phyloP scores from a whole-genome alignment of 495 filamentous ascomycete species.

The Chaetomium tenue region DNA sequence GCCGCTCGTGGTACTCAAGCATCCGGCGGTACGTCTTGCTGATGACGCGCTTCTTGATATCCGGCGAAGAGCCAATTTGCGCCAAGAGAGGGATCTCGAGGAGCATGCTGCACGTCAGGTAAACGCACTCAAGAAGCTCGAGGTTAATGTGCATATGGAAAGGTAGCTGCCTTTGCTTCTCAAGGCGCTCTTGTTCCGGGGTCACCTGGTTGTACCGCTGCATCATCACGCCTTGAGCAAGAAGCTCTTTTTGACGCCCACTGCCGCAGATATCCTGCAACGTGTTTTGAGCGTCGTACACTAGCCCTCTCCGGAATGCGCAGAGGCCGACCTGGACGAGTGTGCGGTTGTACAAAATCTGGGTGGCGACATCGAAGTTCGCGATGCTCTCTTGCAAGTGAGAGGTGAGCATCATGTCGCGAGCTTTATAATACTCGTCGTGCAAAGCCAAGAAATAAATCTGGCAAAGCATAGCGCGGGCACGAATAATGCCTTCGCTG shows the following conservation, averaged over 20 bases:
- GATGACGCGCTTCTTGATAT: slow-evolving; percentile 96
- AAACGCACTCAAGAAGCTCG: slow-evolving; percentile 95
- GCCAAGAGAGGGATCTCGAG: slow-evolving; percentile 96
- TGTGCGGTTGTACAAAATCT: slow-evolving; percentile 98
- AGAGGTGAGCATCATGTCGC: slow-evolving; percentile 99
- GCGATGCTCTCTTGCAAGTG: slow-evolving; percentile 93
- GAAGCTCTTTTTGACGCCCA: slow-evolving; percentile 93
- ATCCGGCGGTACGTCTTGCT: slow-evolving; percentile 99
- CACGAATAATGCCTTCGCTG: slow-evolving; percentile 92
- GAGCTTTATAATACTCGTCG: slow-evolving; percentile 93
- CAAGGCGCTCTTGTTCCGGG: slow-evolving; percentile 94
- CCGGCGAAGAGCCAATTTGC: slow-evolving; percentile 91
- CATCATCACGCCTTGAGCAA: slow-evolving; percentile 96
- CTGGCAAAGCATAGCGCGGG: slow-evolving; percentile 95
- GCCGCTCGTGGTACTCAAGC: slow-evolving; percentile 98
- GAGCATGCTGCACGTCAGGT: slow-evolving; percentile 98
- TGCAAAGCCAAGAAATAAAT: slow-evolving; percentile 97
- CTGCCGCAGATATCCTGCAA: slow-evolving; percentile 97
- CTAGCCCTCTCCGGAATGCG: slow-evolving; percentile 92
- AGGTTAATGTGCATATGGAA: slow-evolving; percentile 99
- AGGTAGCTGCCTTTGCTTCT: slow-evolving; percentile 92
- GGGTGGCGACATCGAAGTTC: slow-evolving; percentile 92
- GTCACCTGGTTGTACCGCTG: slow-evolving; percentile 93
- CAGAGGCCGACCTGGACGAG: slow-evolving; percentile 97
- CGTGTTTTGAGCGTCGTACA: slow-evolving; percentile 95